Evolutionary conservation across 1,139 yeast species (phyloP), one percentile per base, ranked within the genome.

Genomic region (Suhomyces atakaporum): DNA sequence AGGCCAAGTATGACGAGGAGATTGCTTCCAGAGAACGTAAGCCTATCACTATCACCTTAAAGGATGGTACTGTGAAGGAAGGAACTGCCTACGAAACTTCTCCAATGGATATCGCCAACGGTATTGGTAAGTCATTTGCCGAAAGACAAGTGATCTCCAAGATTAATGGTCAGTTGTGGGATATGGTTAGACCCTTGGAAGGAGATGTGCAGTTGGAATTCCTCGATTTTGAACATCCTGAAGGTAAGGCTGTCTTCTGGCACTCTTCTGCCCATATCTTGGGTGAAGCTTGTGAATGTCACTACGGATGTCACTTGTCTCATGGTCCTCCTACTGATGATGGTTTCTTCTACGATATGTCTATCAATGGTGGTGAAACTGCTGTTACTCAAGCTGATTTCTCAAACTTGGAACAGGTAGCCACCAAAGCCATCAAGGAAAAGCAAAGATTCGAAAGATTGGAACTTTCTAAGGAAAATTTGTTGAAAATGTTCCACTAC

Each of bases 231-330:
- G 76, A 70, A 16, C 69, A 66, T 46, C 88, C 87, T 15, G 97
- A 90, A 59, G 98, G 97, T 63, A 87, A 83, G 62, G 81, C 81
- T 49, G 98, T 92, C 31, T 94, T 94, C 69, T 94, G 98, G 98
- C 99, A 94, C 64, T 92, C 98, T 4, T 84, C 96, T 51, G 99
- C 99, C 39, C 99, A 94, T 67, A 92, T 94, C 43, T 74, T 94
- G 52, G 99, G 99, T 65, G 98, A 94, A 70, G 94, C 97, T 35
- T 84, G 96, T 70, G 99, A 94, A 69, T 85, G 96, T 62, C 94
- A 88, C 63, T 75, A 84, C 61, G 97, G 97, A 47, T 95, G 96
- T 49, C 96, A 90, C 59, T 79, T 94, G 46, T 69, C 76, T 25
- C 66, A 69, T 47, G 99, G 99, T 46, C 99, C 99, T 29, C 98